Base-by-base conservation (phyloP, 108 stramenopile genomes). In the Schizochytrium sp. region DNA sequence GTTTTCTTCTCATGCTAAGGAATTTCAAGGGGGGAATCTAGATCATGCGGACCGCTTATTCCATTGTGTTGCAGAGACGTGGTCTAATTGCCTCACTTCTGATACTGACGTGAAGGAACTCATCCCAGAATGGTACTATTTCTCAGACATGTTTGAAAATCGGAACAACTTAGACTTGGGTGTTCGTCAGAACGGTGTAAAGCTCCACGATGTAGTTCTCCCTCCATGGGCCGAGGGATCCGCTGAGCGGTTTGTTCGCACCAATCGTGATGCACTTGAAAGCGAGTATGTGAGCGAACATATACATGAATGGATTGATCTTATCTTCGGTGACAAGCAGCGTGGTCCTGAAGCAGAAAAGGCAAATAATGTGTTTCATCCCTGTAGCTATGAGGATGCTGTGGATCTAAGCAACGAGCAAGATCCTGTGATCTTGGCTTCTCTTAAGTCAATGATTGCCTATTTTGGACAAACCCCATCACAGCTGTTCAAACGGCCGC, bases 31-130 rank as follows among this genome's bases (percentile, higher is more conserved):
- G n/a, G 98, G 98, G 0, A 90, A 96, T 46, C 97, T 99, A 88
- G 98, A 99, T 92, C 96, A 95, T 72, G 94, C 98, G 13, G 98
- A 99, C 91, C 94, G 98, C 8, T 92, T 99, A 41, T 99, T 99
- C 91, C 93, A 95, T 88, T 95, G 94, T 59, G 57, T 97, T 3
- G 69, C 90, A 44, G 89, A 94, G 10, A 95, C 95, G 44, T 98
- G 95, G 92, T 89, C 93, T 61, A 93, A 93, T 89, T 69, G 96
- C 95, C 89, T 90, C 93, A 56, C 38, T 7, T 10, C 40, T 2
- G 46, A 42, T 28, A 61, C 55, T 40, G 55, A 87, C 45, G 3
- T 60, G 12, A 89, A 97, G 69, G 99, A 99, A 91, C 94, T 99
- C 17, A 97, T 97, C 69, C 99, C 98, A 2, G 98, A 99, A 87